Evolutionary conservation across 2,329 filamentous ascomycete genomes (phyloP), one percentile per base, ranked within the genome.

Genomic region (Moelleriella libera): DNA sequence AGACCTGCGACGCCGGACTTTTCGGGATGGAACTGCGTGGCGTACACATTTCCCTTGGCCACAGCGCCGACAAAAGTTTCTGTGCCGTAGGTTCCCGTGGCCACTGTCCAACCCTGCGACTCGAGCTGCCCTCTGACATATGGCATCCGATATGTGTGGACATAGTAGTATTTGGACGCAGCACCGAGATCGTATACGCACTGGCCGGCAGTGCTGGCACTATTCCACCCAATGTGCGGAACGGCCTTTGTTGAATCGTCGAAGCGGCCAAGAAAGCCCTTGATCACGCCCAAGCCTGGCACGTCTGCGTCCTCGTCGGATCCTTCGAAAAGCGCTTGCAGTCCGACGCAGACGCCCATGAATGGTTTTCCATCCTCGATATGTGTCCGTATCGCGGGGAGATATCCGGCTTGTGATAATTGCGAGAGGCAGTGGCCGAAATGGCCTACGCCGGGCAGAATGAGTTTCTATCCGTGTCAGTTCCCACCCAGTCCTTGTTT

Each of bases 181-280:
- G 86, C 82, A 30, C 77, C 72, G 47, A 98, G 68, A 49, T 85
- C 88, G 63, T 90, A 96, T 49, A 97, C 76, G 55, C 61, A 63
- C 49, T 60, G 65, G 50, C 63, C 68, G 50, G 57, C 68, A 1
- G 82, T 80, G 57, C 82, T 82, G 43, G 94, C 92, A 55, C 82
- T 88, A 67, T 98, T 98, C 92, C 92, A 98, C 48, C 92, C 92
- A 63, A 98, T 98, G 68, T 98, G 94, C 40, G 92, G 92, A n/a
- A 98, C 94, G 39, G 88, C 82, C 68, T 97, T 97, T 57, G 77
- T 70, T 32, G 66, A 63, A 61, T 86, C 80, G 60, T 87, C 71
- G 68, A 98, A 98, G 51, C 82, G 82, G 60, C 78, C 73, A 53
- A 98, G 75, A 9, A 68, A 70, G 40, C 76, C 78, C 43, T 82